Percentiles rank a stretch among this genome's conserved stretches.
Evolutionary conservation across 768 basidiomycete genomes (phyloP).

Genomic region (Jaapia argillacea): DNA sequence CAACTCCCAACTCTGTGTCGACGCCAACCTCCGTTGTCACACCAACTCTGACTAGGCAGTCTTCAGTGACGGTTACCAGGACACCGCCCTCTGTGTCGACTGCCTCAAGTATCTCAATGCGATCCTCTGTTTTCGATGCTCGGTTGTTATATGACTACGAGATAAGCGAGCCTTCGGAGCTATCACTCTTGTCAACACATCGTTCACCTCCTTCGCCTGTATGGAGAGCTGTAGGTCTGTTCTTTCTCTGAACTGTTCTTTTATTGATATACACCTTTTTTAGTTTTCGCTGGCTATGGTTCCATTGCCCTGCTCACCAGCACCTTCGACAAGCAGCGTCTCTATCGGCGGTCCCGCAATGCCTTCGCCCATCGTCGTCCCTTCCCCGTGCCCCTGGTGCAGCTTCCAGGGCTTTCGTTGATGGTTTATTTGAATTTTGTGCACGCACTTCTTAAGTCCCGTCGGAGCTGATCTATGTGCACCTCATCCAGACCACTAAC

Average conservation of each 20-base stretch:
- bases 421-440: too few relatives aligned
- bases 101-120: slow-evolving; percentile 19
- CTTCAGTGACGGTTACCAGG: slow-evolving; percentile 12
- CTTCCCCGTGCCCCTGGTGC: too few relatives aligned
- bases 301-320: slow-evolving; percentile 18
- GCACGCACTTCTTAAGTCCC: too few relatives aligned
- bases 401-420: too few relatives aligned
- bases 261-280: background rate
- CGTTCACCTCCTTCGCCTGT: slow-evolving; percentile 11
- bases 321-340: slow-evolving; percentile 26
- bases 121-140: slow-evolving; percentile 18
- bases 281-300: background rate
- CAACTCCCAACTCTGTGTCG: slow-evolving; percentile 32
- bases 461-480: too few relatives aligned
- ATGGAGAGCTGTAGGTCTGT: slow-evolving; percentile 24
- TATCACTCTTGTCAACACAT: slow-evolving; percentile 45
- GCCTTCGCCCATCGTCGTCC: too few relatives aligned
- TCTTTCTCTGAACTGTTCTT: slow-evolving; percentile 7
- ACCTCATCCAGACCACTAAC: too few relatives aligned
- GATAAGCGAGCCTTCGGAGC: slow-evolving; percentile 36
- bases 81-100: slow-evolving; percentile 20
- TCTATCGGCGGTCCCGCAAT: slow-evolving; percentile 33
- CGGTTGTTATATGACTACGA: slow-evolving; percentile 13
- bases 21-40: slow-evolving; percentile 19
- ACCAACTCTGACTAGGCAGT: too few relatives aligned